A percentile compares a stretch with the other conserved stretches of the same genome.
These are phyloP conservation scores for Sesbania bispinosa DNA, from an alignment of 306 rosid species.

Conservation along the genomic window DNA sequence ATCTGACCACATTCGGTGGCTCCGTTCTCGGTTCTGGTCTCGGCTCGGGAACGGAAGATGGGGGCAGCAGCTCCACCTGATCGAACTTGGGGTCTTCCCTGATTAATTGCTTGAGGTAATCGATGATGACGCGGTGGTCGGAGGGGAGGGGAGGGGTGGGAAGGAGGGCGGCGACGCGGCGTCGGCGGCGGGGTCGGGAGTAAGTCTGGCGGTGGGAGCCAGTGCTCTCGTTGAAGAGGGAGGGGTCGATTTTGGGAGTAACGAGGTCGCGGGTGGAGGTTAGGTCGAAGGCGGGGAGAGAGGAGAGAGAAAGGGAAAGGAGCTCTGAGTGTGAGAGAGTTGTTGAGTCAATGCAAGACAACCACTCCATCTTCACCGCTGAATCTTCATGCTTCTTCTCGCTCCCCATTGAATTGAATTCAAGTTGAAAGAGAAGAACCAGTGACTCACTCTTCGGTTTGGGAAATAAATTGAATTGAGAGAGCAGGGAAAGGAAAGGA, in stretches of 20 bases:
- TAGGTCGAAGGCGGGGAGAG: constrained; percentile 36
- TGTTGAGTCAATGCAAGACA: constrained; percentile 40
- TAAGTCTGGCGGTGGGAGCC: constrained; percentile 85
- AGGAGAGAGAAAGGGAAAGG: constrained; percentile 59
- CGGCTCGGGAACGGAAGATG: neutral
- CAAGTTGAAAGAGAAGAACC: no score
- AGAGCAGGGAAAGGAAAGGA: no score
- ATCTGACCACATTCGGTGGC: no score
- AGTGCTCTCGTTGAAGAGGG: constrained; percentile 71
- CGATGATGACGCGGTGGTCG: constrained; percentile 56
- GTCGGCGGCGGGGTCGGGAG: constrained; percentile 60
- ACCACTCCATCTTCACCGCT: constrained; percentile 31
- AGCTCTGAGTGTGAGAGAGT: constrained; percentile 77
- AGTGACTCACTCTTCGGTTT: no score
- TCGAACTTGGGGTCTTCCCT: constrained; percentile 70
- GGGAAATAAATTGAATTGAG: no score
- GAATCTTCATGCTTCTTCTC: neutral
- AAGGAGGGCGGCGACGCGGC: constrained; percentile 49
- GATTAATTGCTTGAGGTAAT: constrained; percentile 55
- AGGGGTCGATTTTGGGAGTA: constrained; percentile 71
- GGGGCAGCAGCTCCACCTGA: constrained; percentile 32
- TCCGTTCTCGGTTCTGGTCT: no score
- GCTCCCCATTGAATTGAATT: neutral
- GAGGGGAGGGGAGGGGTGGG: constrained; percentile 36
- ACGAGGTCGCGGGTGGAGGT: no score